Evolutionary conservation across 305 asterid genomes (phyloP).

Genomic region (Fraxinus latifolia): DNA sequence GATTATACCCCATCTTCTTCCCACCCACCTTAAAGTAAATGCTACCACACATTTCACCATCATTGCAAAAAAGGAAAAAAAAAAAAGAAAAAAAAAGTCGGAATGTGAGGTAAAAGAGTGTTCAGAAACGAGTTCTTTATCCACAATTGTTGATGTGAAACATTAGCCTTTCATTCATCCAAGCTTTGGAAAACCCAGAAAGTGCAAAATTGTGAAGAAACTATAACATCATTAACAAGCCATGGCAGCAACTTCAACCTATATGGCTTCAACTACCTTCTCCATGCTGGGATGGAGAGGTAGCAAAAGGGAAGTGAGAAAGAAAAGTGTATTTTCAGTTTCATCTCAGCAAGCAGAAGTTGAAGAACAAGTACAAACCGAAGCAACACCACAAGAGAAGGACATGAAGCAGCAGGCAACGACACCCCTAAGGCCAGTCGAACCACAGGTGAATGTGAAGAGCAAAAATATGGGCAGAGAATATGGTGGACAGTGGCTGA

Average conservation of each 20-base stretch:
- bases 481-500: constrained; percentile 86
- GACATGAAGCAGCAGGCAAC: constrained; percentile 20
- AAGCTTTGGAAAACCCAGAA: constrained; percentile 7
- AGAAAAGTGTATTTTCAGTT: constrained; percentile 29
- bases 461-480: constrained; percentile 69
- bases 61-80: background rate
- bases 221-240: background rate
- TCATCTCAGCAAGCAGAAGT: constrained; percentile 59
- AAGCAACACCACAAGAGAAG: constrained; percentile 21
- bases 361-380: constrained; percentile 36
- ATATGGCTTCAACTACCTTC: constrained; percentile 42
- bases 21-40: background rate
- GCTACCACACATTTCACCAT: background rate
- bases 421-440: constrained; percentile 57
- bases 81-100: background rate
- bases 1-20: background rate
- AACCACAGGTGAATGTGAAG: constrained; percentile 56
- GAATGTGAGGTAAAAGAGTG: background rate
- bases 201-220: background rate
- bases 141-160: constrained; percentile 29
- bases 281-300: constrained; percentile 47
- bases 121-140: constrained; percentile 22
- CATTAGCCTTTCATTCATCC: constrained; percentile 21
- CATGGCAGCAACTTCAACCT: background rate
- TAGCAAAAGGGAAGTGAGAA: constrained; percentile 28